Evolutionary conservation across 2,329 filamentous ascomycete genomes (phyloP), one percentile per base, ranked within the genome.

Genomic region (Nothophoma quercina): DNA sequence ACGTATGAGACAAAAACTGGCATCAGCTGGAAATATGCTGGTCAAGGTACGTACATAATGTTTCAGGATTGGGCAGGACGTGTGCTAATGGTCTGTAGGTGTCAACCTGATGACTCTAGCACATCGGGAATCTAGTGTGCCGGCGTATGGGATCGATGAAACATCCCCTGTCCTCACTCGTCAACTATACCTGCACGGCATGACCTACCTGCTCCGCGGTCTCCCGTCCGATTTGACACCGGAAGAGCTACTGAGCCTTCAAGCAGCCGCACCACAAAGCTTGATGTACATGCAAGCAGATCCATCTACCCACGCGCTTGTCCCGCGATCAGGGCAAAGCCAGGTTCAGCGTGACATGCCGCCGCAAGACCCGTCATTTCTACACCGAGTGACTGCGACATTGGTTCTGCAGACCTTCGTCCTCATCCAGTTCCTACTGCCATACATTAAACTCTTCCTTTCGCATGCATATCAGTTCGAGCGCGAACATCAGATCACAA

Each of bases 131-230:
- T 78, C 78, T 7, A 73, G 74, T 18, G 56, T 62, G 4, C 59
- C 70, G 5, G 52, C 63, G 3, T 61, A 61, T 39, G 63, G 67
- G 28, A 47, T 57, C 4, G 59, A 66, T 33, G 71, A 73, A 26
- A 69, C 69, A 19, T 75, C 78, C 38, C 51, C 74, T 2, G 64
- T 70, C n/a, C 80, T 85, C 60, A 82, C 83, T 42, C 80, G 87
- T 21, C 83, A 85, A 57, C 78, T 87, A 8, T 89, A 88, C 69
- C 73, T 89, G 40, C 84, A 88, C 60, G 82, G 84, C 51, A 72
- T 88, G 4, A 81, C 82, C 2, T 88, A 88, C 67, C 76, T 89
- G 19, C 77, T 89, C n/a, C 81, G 81, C 55, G 86, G 83, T 7
- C 77, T 89, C 0, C 87, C 87, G 0, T 55, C 71, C 1, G 77